Evolutionary conservation across 2,329 filamentous ascomycete genomes (phyloP).

Genomic region (Penicillium digitatum): DNA sequence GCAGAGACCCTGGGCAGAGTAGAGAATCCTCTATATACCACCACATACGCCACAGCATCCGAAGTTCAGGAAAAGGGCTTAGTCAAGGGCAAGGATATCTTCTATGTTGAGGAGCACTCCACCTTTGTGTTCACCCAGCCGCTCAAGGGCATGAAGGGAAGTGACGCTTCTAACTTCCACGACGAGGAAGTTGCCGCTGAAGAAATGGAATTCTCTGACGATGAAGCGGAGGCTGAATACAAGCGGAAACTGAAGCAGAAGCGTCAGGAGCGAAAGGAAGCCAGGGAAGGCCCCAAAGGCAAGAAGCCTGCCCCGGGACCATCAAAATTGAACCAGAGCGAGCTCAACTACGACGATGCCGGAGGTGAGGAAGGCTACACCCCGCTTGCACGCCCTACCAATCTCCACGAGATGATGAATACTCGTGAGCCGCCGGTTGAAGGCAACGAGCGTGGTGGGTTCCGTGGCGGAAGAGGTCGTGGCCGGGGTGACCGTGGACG

Average conservation of each 20-base stretch:
- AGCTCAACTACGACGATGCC: constrained; percentile 65
- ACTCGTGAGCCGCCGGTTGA: constrained; percentile 37
- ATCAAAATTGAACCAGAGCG: constrained; percentile 40
- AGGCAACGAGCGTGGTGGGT: constrained; percentile 33
- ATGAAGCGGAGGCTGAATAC: constrained; percentile 85
- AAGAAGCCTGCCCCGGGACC: constrained; percentile 37
- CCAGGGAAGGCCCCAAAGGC: constrained; percentile 41
- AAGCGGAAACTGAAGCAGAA: constrained; percentile 67
- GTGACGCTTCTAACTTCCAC: constrained; percentile 90
- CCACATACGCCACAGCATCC: constrained; percentile 66
- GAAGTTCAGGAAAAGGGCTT: constrained; percentile 66
- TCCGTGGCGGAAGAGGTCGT: constrained; percentile 49
- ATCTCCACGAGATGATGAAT: constrained; percentile 53
- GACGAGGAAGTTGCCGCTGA: constrained; percentile 85
- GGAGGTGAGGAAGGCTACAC: constrained; percentile 57
- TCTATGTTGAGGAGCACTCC: constrained; percentile 74
- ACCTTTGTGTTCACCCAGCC: constrained; percentile 82
- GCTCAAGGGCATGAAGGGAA: constrained; percentile 74
- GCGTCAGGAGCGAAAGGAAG: constrained; percentile 53
- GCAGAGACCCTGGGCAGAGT: constrained; percentile 82
- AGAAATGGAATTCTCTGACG: constrained; percentile 93
- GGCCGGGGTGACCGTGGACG: constrained; percentile 43
- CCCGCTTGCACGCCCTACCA: constrained; percentile 64
- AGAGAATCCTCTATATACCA: constrained; percentile 77
- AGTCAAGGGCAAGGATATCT: constrained; percentile 66